These are phyloP conservation scores for Chamaenerion angustifolium DNA, from an alignment of 345 rosid genomes.

Conservation along the genomic window DNA sequence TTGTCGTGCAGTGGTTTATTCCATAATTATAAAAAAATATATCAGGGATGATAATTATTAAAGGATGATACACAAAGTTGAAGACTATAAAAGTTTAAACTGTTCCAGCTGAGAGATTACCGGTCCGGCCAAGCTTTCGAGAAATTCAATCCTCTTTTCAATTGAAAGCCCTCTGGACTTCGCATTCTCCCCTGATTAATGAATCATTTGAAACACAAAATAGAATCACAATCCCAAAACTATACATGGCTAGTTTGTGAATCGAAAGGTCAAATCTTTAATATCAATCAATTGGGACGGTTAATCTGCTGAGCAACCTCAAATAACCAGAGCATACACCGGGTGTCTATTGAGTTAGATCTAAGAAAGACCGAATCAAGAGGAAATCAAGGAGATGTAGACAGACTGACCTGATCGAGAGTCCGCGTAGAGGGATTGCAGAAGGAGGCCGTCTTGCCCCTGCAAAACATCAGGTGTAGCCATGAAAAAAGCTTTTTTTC, in stretches of 20 bases:
- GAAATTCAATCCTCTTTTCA: constrained; percentile 86
- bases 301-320: too few species aligned
- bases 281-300: too few species aligned
- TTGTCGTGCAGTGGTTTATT: too few species aligned
- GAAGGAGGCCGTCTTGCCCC: constrained; percentile 34
- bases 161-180: constrained; percentile 51
- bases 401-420: constrained; percentile 24
- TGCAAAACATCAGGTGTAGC: constrained; percentile 54
- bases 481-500: constrained; percentile 24
- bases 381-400: background rate
- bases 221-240: background rate
- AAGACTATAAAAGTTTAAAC: too few species aligned
- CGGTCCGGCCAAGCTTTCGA: constrained; percentile 64
- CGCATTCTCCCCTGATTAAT: constrained; percentile 31
- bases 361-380: background rate
- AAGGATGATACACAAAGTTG: background rate
- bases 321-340: too few species aligned
- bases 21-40: too few species aligned
- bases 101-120: background rate
- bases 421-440: constrained; percentile 33
- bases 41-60: background rate
- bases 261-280: too few species aligned
- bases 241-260: too few species aligned
- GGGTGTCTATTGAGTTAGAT: background rate
- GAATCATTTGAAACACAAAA: background rate